These are phyloP conservation scores for Logfia minima DNA, from an alignment of 129 eudicot genomes.

Conservation along the genomic window DNA sequence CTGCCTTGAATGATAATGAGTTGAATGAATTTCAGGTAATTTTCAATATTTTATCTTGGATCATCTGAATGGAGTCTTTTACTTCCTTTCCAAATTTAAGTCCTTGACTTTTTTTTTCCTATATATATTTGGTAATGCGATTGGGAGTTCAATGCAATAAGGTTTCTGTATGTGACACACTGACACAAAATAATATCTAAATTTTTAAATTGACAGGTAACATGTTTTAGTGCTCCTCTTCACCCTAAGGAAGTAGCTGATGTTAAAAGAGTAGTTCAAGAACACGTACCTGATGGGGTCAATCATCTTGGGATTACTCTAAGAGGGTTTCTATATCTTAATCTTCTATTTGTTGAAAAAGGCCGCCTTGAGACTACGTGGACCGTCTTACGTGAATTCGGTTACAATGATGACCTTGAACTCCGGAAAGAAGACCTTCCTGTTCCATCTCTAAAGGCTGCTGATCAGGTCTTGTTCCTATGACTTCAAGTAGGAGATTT, in stretches of 20 bases:
- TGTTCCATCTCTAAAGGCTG: slow-evolving; percentile 61
- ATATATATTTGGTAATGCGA: neutral
- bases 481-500: slow-evolving; percentile 1
- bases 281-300: slow-evolving; percentile 79
- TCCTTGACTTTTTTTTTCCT: neutral
- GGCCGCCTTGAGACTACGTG: slow-evolving; percentile 94
- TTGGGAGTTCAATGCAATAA: slow-evolving; percentile 18
- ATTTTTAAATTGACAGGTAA: slow-evolving; percentile 49
- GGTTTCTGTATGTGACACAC: slow-evolving; percentile 4
- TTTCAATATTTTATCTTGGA: slow-evolving; percentile 2
- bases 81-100: neutral
- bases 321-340: slow-evolving; percentile 82
- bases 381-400: slow-evolving; percentile 88
- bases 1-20: slow-evolving; percentile 81
- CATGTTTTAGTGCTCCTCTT: slow-evolving; percentile 87
- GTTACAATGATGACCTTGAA: slow-evolving; percentile 78
- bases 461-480: slow-evolving; percentile 73
- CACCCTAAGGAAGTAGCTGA: slow-evolving; percentile 86
- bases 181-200: slow-evolving; percentile 2
- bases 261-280: slow-evolving; percentile 89
- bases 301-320: slow-evolving; percentile 80
- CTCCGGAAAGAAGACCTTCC: slow-evolving; percentile 62
- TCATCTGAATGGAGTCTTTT: neutral
- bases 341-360: slow-evolving; percentile 83
- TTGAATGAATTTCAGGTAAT: slow-evolving; percentile 87